phyloP scores from a whole-genome alignment of 176 grass and related monocot species.

The Aechmea fasciata region DNA sequence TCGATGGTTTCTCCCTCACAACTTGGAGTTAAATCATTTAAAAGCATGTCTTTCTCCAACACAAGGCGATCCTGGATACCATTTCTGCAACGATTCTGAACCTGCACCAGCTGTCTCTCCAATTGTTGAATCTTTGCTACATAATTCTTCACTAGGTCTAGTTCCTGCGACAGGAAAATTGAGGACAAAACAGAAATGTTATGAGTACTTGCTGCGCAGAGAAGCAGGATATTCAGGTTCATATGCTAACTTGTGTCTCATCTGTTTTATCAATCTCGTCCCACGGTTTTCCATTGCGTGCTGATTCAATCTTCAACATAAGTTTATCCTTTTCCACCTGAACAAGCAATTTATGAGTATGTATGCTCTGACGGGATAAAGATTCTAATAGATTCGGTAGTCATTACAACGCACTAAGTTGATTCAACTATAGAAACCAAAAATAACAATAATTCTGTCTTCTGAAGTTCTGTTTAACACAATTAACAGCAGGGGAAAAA shows the following conservation, averaged over 20 bases:
- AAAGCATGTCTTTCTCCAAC: conserved; percentile 38
- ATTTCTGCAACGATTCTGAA: conserved; percentile 48
- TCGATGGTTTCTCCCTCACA: conserved; percentile 40
- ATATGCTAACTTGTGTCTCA: conserved; percentile 32
- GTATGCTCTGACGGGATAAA: neutral
- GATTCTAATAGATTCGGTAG: neutral
- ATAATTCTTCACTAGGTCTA: conserved; percentile 66
- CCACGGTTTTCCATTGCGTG: conserved; percentile 62
- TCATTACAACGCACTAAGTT: neutral
- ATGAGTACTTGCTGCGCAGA: neutral
- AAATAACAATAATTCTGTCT: too few relatives aligned
- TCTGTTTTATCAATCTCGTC: conserved; percentile 52
- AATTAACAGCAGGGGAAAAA: too few relatives aligned
- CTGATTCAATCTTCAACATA: conserved; percentile 68
- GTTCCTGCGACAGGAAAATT: conserved; percentile 31
- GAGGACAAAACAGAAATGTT: neutral
- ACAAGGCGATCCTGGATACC: conserved; percentile 34
- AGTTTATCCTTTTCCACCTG: conserved; percentile 81
- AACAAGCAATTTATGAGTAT: conserved; percentile 16
- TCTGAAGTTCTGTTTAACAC: too few relatives aligned
- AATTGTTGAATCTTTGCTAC: conserved; percentile 79
- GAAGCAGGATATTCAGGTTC: neutral
- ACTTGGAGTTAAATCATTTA: conserved; percentile 45
- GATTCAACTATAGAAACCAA: neutral
- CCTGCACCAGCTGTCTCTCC: conserved; percentile 53